Evolutionary conservation across 2,329 filamentous ascomycete species (phyloP), one percentile per base, ranked within the genome.

Genomic region (Didymella arachidicola): DNA sequence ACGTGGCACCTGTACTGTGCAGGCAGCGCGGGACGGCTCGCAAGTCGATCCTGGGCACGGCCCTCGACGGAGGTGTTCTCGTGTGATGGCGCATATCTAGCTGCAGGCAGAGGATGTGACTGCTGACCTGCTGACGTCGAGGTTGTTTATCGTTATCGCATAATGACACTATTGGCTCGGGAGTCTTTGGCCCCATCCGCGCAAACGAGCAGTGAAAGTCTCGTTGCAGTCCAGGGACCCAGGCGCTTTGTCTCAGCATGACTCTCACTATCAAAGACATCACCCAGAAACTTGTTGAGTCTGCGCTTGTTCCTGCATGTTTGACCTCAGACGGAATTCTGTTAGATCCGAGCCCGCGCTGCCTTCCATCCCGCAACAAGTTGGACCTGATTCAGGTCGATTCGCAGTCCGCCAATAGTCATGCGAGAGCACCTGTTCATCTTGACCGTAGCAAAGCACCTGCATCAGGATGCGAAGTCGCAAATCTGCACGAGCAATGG

Each of bases 1-100:
- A 74, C 73, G 73, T 75, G 73, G 73, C 73, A 74, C 72, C 72
- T 74, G 65, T 73, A 63, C 69, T 72, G 68, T 71, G 65, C 69
- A 72, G 67, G 52, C 51, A 70, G 69, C 61, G 61, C 60, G 56
- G 59, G 62, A 72, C 72, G 72, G 68, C 71, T 72, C 72, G 67
- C 64, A 70, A 71, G 72, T 73, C 67, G 73, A 75, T 74, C 73
- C 67, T 74, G 69, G 66, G 70, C 70, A 69, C 65, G 64, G 67
- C 57, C 63, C 56, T 63, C 43, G 59, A 60, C 62, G 58, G 60
- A 57, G 39, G 57, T 54, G 60, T 66, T 60, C 47, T 52, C 30
- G 61, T 65, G 69, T 71, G 71, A 72, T 54, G 61, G 62, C 41
- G 47, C 44, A 42, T 46, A 48, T 60, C 53, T 73, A 74, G 72